Conservation (phyloP, 1,284 basidiomycete species). For the Cryptococcus sp. region DNA sequence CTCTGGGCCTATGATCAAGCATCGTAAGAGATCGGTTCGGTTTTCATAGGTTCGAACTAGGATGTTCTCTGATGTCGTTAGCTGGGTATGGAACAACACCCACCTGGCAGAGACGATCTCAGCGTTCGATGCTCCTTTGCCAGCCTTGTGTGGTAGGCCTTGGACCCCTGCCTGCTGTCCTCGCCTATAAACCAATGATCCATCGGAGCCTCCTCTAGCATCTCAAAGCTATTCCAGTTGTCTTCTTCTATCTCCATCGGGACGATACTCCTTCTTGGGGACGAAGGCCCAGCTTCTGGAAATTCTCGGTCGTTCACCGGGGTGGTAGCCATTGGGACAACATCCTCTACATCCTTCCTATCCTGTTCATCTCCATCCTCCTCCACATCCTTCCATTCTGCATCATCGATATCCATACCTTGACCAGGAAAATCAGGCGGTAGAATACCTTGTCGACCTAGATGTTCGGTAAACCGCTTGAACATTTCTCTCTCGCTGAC, state of each 20-base stretch:
- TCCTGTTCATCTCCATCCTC: slow-evolving; percentile 1
- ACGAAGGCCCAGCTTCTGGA: background rate
- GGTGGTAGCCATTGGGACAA: slow-evolving; percentile 3
- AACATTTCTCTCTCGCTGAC: no score
- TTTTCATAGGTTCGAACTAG: slow-evolving; percentile 59
- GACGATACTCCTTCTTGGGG: background rate
- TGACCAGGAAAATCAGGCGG: no score
- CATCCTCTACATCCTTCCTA: slow-evolving; percentile 5
- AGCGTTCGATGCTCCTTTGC: slow-evolving; percentile 79
- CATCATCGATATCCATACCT: background rate
- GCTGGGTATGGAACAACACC: slow-evolving; percentile 16
- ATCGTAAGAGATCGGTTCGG: slow-evolving; percentile 76
- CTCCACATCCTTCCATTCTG: background rate
- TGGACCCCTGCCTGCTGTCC: slow-evolving; percentile 57
- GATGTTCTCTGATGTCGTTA: slow-evolving; percentile 46
- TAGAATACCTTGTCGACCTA: no score
- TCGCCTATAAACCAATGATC: slow-evolving; percentile 71
- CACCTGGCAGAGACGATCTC: slow-evolving; percentile 72
- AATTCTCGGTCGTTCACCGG: background rate
- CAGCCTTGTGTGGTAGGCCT: slow-evolving; percentile 67
- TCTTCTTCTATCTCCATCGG: background rate
- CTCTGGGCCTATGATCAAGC: slow-evolving; percentile 84
- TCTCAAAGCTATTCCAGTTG: slow-evolving; percentile 69
- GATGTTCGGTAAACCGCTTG: no score
- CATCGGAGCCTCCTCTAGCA: slow-evolving; percentile 65